Evolutionary conservation across 257 asterid species (phyloP).

Genomic region (Mitragyna speciosa): DNA sequence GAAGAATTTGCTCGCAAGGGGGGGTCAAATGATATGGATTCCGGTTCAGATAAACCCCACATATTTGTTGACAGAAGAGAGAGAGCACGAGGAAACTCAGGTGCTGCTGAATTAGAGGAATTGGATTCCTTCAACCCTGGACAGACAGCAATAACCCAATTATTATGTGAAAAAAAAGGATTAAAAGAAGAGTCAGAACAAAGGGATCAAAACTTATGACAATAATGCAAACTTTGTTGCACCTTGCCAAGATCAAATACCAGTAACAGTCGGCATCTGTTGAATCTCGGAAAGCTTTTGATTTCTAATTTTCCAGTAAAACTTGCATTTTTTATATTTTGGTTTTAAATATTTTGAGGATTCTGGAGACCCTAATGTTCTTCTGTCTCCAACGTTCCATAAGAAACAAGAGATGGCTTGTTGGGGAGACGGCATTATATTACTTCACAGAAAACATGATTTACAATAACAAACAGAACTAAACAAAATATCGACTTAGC

Average conservation of each 20-base stretch:
- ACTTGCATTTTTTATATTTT: neutral
- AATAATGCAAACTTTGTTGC: neutral
- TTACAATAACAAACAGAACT: neutral
- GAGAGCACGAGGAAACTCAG: slow-evolving; percentile 77
- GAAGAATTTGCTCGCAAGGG: slow-evolving; percentile 35
- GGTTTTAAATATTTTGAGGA: neutral
- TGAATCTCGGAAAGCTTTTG: neutral
- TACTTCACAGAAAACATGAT: neutral
- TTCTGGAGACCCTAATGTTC: neutral
- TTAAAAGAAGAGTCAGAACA: neutral
- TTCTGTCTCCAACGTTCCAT: neutral
- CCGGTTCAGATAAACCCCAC: slow-evolving; percentile 58
- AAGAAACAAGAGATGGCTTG: neutral
- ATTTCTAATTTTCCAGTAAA: neutral
- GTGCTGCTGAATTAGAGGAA: slow-evolving; percentile 49
- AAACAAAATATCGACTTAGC: neutral
- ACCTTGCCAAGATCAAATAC: neutral
- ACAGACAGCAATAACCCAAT: neutral
- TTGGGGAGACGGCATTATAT: neutral
- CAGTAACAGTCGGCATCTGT: neutral
- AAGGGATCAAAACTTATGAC: neutral
- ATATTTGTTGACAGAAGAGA: slow-evolving; percentile 94
- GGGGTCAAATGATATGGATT: slow-evolving; percentile 35
- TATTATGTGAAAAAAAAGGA: neutral
- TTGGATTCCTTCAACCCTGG: slow-evolving; percentile 64